Conservation (phyloP, 1,284 basidiomycete species). For the Xerocomus nothofagi region DNA sequence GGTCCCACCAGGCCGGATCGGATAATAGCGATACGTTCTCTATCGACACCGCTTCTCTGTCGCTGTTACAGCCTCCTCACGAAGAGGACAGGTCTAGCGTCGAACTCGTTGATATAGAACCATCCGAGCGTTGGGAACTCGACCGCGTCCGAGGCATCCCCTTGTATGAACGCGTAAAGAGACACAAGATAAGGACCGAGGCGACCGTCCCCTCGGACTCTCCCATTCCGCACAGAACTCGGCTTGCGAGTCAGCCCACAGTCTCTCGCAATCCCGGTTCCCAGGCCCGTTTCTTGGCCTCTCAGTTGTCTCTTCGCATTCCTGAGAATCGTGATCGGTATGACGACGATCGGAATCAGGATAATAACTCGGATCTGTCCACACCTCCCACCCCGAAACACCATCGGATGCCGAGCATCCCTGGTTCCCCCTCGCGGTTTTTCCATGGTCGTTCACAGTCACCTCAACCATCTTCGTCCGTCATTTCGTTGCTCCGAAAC, state of each 20-base stretch:
- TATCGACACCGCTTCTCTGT: constrained; percentile 17
- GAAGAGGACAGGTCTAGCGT: constrained; percentile 32
- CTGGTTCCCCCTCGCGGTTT: constrained; percentile 33
- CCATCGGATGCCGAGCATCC: constrained; percentile 31
- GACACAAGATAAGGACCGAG: constrained; percentile 24
- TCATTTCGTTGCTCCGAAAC: constrained; percentile 36
- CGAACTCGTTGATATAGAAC: constrained; percentile 35
- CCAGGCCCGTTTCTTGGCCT: constrained; percentile 34
- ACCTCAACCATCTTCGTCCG: constrained; percentile 36
- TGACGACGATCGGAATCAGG: constrained; percentile 33
- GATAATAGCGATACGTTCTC: constrained; percentile 31
- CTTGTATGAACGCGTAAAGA: constrained; percentile 31
- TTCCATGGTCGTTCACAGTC: constrained; percentile 34
- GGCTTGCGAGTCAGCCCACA: constrained; percentile 35
- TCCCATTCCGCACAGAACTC: constrained; percentile 21
- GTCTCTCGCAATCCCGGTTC: constrained; percentile 29
- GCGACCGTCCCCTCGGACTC: neutral
- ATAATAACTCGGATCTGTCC: constrained; percentile 33
- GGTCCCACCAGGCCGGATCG: constrained; percentile 10
- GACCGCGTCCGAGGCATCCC: constrained; percentile 32
- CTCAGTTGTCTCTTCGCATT: constrained; percentile 35
- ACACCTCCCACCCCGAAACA: constrained; percentile 35
- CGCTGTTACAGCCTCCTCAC: constrained; percentile 11
- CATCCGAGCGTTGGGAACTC: constrained; percentile 33
- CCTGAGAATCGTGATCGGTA: constrained; percentile 34